These are phyloP conservation scores for Ceratobasidium sp. DNA, from an alignment of 1,284 basidiomycete genomes.

Conservation along the genomic window DNA sequence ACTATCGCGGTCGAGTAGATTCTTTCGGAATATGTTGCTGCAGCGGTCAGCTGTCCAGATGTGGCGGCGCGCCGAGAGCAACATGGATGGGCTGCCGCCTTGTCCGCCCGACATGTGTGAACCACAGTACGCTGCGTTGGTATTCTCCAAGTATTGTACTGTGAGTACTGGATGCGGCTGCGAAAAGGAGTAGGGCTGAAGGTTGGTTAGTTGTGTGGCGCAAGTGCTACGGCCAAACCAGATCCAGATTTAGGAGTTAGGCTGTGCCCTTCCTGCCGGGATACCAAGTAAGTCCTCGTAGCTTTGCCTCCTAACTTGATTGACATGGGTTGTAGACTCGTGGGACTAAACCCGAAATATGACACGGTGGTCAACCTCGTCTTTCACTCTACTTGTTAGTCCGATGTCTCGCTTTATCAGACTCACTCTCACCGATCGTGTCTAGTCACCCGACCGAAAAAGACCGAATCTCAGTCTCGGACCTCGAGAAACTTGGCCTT, in stretches of 20 bases:
- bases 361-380: neutral
- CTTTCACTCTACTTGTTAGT: neutral
- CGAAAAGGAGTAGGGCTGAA: neutral
- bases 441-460: neutral
- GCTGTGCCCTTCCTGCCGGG: conserved; percentile 4
- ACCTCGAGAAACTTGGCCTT: neutral
- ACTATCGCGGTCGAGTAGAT: neutral
- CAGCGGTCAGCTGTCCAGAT: neutral
- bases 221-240: neutral
- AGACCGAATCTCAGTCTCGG: neutral
- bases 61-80: conserved; percentile 6
- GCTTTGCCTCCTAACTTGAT: too few species aligned
- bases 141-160: conserved; percentile 13
- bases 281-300: conserved; percentile 5
- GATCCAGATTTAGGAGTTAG: conserved; percentile 2
- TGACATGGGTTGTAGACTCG: neutral
- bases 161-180: neutral
- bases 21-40: conserved; percentile 11
- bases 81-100: conserved; percentile 2
- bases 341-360: neutral
- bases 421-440: neutral
- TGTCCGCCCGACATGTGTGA: conserved; percentile 22
- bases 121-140: conserved; percentile 18
- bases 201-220: neutral
- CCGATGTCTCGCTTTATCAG: neutral